A percentile compares a stretch with the other conserved stretches of the same genome.
These are phyloP conservation scores for Geranium rotundifolium DNA, from an alignment of 345 rosid species.

Conservation along the genomic window DNA sequence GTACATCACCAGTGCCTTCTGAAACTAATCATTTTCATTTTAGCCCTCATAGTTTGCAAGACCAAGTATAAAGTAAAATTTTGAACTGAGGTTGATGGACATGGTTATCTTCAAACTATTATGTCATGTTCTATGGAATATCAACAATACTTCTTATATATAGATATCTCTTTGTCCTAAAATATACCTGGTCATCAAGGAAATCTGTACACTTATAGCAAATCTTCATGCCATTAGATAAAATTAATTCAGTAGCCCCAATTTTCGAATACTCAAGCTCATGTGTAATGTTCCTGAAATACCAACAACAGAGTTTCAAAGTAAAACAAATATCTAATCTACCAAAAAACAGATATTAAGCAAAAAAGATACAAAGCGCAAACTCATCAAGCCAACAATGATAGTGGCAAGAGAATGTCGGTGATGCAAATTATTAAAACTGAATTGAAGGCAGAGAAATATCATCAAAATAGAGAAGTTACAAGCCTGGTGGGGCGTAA, in stretches of 20 bases:
- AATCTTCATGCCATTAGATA: slow-evolving; percentile 81
- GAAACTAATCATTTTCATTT: no score
- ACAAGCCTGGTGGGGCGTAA: neutral
- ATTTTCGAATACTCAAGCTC: slow-evolving; percentile 53
- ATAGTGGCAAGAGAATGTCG: neutral
- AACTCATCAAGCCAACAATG: neutral
- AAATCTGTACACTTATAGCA: slow-evolving; percentile 79
- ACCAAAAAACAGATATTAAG: neutral
- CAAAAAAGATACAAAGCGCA: neutral
- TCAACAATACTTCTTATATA: neutral
- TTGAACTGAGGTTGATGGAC: neutral
- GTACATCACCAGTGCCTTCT: no score
- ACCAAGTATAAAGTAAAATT: neutral
- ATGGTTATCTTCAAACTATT: neutral
- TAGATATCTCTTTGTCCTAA: neutral
- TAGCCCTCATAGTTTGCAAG: neutral
- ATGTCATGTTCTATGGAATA: neutral
- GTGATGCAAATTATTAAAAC: no score
- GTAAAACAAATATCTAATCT: neutral
- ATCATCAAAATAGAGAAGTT: neutral
- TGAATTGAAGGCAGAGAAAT: no score
- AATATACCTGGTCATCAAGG: slow-evolving; percentile 77
- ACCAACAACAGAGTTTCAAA: slow-evolving; percentile 17
- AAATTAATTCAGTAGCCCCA: slow-evolving; percentile 68
- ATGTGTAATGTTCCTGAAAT: slow-evolving; percentile 40